phyloP scores from a whole-genome alignment of 139 green algal species.

The Coelastrella sp. region DNA sequence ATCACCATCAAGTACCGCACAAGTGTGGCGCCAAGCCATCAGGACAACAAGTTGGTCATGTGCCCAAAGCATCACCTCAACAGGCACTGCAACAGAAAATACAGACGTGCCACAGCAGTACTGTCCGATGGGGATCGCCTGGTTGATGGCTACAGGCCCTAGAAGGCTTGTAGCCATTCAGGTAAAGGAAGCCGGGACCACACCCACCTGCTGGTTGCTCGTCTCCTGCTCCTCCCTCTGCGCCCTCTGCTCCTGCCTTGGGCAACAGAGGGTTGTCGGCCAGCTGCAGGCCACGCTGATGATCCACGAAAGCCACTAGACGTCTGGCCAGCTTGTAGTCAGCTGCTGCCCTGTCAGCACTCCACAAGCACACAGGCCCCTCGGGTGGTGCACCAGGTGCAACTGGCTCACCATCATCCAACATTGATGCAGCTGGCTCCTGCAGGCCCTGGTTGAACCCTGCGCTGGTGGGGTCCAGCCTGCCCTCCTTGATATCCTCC shows the following conservation, averaged over 20 bases:
- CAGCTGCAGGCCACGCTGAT: constrained; percentile 77
- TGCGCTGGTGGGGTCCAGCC: background rate
- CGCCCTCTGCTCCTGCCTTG: background rate
- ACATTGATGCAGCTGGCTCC: background rate
- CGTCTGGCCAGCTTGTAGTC: constrained; percentile 72
- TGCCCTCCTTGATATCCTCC: background rate
- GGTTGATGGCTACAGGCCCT: too few species aligned
- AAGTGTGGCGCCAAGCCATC: too few species aligned
- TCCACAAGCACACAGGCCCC: constrained; percentile 69
- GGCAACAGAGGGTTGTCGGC: constrained; percentile 66
- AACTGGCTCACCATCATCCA: background rate
- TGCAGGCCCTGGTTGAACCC: constrained; percentile 46
- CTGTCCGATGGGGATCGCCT: too few species aligned
- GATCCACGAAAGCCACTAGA: constrained; percentile 80
- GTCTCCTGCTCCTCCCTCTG: background rate
- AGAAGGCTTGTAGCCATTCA: too few species aligned
- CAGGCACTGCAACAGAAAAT: too few species aligned
- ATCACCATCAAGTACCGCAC: too few species aligned
- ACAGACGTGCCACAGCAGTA: too few species aligned
- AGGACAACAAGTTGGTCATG: too few species aligned
- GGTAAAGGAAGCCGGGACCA: too few species aligned
- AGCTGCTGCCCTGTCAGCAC: constrained; percentile 56
- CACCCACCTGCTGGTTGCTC: constrained; percentile 6
- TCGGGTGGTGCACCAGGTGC: background rate
- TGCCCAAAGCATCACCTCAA: too few species aligned